Conservation (phyloP, 2,329 filamentous ascomycete species). For the Trichothecium sympodiale region DNA sequence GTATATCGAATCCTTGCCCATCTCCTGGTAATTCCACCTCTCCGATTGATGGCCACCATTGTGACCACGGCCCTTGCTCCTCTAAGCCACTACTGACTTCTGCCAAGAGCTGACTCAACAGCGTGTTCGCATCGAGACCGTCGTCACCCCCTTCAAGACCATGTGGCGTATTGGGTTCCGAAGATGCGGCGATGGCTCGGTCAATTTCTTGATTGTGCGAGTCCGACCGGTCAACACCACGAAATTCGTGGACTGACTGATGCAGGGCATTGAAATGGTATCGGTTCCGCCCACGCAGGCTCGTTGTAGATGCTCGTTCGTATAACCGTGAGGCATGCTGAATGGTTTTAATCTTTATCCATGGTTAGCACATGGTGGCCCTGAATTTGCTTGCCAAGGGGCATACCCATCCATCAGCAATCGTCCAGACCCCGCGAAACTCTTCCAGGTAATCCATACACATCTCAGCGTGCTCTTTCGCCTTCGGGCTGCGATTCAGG, state of each 20-base stretch:
- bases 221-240: slow-evolving; percentile 18
- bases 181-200: slow-evolving; percentile 9
- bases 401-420: slow-evolving; percentile 17
- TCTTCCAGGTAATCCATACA: slow-evolving; percentile 15
- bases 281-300: slow-evolving; percentile 14
- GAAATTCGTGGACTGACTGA: slow-evolving; percentile 19
- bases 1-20: no score
- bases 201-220: slow-evolving; percentile 18
- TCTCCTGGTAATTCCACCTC: slow-evolving; percentile 9
- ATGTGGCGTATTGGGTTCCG: neutral
- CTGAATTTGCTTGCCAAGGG: neutral
- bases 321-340: slow-evolving; percentile 17
- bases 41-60: slow-evolving; percentile 15
- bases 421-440: slow-evolving; percentile 16
- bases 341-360: slow-evolving; percentile 11
- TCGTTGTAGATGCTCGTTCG: slow-evolving; percentile 12
- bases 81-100: slow-evolving; percentile 15
- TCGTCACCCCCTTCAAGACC: neutral
- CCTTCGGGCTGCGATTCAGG: slow-evolving; percentile 15
- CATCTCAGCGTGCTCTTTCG: slow-evolving; percentile 11
- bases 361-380: no score
- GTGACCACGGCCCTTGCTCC: slow-evolving; percentile 15
- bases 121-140: slow-evolving; percentile 9
- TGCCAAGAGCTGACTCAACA: slow-evolving; percentile 12
- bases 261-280: slow-evolving; percentile 18